Evolutionary conservation across 768 basidiomycete species (phyloP), one percentile per base, ranked within the genome.

Genomic region (Steccherinum ochraceum): DNA sequence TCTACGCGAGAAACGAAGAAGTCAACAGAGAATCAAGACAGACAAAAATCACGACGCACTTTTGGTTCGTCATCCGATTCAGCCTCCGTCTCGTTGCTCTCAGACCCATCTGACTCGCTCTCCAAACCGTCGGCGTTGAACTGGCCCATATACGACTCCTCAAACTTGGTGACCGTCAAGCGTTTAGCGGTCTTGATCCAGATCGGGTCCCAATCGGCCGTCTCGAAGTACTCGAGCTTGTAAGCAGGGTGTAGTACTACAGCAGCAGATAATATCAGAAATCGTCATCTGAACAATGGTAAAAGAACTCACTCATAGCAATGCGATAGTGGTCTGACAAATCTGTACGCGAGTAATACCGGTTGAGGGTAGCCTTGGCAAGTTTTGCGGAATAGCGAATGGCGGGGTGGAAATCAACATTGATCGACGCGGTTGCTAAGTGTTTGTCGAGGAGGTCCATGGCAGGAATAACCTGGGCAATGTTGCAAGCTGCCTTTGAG

Each of bases 141-240:
- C 7, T 16, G 30, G 7, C 30, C 30, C 30, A 35, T 16, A 16
- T 35, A 35, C 30, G 30, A 35, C 7, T 35, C 16, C 30, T 7
- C 7, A 16, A 35, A 35, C 30, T 35, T 35, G 30, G 7, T 16
- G 30, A 7, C 7, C 30, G 30, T 35, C 7, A 35, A 7, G 7
- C 30, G 7, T 24, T 56, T 27, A 1, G 69, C 64, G 0, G 53
- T 58, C 0, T 55, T 25, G 19, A 71, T 64, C 69, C 69, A 72
- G 3, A 50, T 46, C 0, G 50, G 18, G 4, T 59, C 51, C 71
- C 71, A 72, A 2, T 53, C 44, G 2, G 57, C 52, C 1, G 52
- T 51, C 16, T 57, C 51, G 52, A 72, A 70, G 50, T 72, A 73
- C 12, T 52, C 48, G 2, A 70, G 60, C 56, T 72, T 72, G 60